phyloP scores from a whole-genome alignment of 495 filamentous ascomycete genomes.

The Pseudomonodictys pantanalensis region DNA sequence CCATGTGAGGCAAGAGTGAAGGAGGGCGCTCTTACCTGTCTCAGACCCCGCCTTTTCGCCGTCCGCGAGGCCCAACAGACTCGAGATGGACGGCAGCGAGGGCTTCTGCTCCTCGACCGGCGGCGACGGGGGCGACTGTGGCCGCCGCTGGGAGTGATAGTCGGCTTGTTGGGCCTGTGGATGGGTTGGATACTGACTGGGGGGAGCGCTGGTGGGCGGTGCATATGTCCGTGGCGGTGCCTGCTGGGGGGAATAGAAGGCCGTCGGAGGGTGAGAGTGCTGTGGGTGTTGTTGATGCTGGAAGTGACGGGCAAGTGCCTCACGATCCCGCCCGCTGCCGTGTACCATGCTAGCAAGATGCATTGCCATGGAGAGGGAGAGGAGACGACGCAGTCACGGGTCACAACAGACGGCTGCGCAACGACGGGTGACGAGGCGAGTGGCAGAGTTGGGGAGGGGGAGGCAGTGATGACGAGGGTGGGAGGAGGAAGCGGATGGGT shows the following conservation, averaged over 20 bases:
- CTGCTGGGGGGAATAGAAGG: slow-evolving; percentile 12
- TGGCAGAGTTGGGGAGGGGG: background rate
- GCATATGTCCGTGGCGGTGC: slow-evolving; percentile 10
- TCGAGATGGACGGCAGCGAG: slow-evolving; percentile 43
- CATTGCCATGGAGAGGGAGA: slow-evolving; percentile 35
- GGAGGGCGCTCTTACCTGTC: slow-evolving; percentile 23
- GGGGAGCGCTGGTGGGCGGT: background rate
- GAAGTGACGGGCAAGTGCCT: slow-evolving; percentile 25
- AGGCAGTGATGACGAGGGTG: background rate
- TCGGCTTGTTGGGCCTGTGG: slow-evolving; percentile 7
- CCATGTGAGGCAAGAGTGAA: background rate
- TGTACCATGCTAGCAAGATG: slow-evolving; percentile 40
- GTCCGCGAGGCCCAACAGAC: slow-evolving; percentile 39
- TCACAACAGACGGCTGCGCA: slow-evolving; percentile 27
- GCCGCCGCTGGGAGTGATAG: slow-evolving; percentile 32
- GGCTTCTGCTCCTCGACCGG: slow-evolving; percentile 39
- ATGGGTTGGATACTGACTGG: slow-evolving; percentile 10
- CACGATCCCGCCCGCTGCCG: slow-evolving; percentile 35
- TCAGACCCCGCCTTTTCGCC: slow-evolving; percentile 31
- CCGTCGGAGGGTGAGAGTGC: slow-evolving; percentile 10
- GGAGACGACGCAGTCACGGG: no score
- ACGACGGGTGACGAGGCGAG: slow-evolving; percentile 4
- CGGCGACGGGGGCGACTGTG: slow-evolving; percentile 37
- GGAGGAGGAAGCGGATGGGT: slow-evolving; percentile 1
- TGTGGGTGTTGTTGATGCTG: slow-evolving; percentile 22